Evolutionary conservation across 768 basidiomycete species (phyloP).

Genomic region (Pleurotus eryngii): DNA sequence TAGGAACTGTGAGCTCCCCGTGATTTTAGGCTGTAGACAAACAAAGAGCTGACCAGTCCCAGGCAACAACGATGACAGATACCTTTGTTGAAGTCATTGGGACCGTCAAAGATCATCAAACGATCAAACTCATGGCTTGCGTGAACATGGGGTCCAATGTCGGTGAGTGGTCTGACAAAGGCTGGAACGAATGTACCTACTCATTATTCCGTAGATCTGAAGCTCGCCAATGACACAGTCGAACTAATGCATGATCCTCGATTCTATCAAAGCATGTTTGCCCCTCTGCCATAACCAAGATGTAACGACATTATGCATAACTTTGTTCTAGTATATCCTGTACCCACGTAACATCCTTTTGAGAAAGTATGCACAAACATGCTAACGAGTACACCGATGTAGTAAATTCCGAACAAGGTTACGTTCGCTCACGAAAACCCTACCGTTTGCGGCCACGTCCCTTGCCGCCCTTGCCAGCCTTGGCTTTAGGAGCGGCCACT

Average conservation of each 20-base stretch:
- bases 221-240: slow-evolving; percentile 58
- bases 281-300: neutral
- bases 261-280: slow-evolving; percentile 49
- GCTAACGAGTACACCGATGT: too few species aligned
- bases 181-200: neutral
- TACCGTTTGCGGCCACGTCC: too few species aligned
- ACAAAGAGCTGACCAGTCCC: slow-evolving; percentile 22
- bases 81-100: slow-evolving; percentile 70
- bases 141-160: slow-evolving; percentile 60
- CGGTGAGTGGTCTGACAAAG: slow-evolving; percentile 39
- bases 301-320: neutral
- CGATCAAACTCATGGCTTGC: slow-evolving; percentile 51
- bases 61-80: slow-evolving; percentile 41
- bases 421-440: too few species aligned
- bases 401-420: too few species aligned
- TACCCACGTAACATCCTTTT: too few species aligned
- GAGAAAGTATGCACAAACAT: too few species aligned
- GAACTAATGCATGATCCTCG: slow-evolving; percentile 59
- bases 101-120: slow-evolving; percentile 48
- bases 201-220: slow-evolving; percentile 39
- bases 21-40: neutral
- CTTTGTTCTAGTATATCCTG: too few species aligned
- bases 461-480: too few species aligned
- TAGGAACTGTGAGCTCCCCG: slow-evolving; percentile 27
- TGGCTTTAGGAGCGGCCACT: too few species aligned